A percentile compares a stretch with the other conserved stretches of the same genome.
Evolutionary conservation across 1,284 basidiomycete species (phyloP).

Genomic region (Stygiomarasmius scandens): DNA sequence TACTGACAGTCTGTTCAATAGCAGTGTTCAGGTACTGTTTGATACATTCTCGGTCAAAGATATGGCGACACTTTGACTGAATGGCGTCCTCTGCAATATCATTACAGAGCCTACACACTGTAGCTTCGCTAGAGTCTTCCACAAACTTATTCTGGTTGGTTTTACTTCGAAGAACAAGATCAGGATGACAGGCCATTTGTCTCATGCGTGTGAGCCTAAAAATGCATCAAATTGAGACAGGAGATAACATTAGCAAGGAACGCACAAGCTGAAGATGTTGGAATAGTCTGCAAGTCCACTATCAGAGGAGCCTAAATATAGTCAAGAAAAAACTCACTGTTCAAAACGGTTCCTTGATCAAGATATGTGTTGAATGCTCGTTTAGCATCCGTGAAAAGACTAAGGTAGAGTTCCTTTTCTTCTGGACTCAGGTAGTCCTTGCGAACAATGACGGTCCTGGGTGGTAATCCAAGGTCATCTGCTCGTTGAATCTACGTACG

Average conservation of each 20-base stretch:
- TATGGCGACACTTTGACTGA: constrained; percentile 86
- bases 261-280: constrained; percentile 86
- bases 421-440: constrained; percentile 95
- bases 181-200: constrained; percentile 96
- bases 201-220: constrained; percentile 82
- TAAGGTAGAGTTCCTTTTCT: constrained; percentile 94
- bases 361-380: constrained; percentile 92
- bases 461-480: constrained; percentile 97
- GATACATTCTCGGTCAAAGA: constrained; percentile 95
- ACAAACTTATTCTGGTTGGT: constrained; percentile 67
- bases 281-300: constrained; percentile 72
- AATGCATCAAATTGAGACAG: neutral
- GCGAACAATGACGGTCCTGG: constrained; percentile 88
- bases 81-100: constrained; percentile 98
- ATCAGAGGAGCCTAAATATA: constrained; percentile 17
- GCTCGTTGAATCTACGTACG: constrained; percentile 81
- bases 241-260: constrained; percentile 3
- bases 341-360: constrained; percentile 87
- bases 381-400: constrained; percentile 91
- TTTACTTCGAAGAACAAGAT: constrained; percentile 91
- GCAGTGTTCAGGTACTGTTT: constrained; percentile 87
- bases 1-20: constrained; percentile 68
- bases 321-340: constrained; percentile 65
- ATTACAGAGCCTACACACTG: constrained; percentile 93
- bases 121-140: constrained; percentile 68